Evolutionary conservation across 768 basidiomycete genomes (phyloP).

Genomic region (Tricholoma sp.): DNA sequence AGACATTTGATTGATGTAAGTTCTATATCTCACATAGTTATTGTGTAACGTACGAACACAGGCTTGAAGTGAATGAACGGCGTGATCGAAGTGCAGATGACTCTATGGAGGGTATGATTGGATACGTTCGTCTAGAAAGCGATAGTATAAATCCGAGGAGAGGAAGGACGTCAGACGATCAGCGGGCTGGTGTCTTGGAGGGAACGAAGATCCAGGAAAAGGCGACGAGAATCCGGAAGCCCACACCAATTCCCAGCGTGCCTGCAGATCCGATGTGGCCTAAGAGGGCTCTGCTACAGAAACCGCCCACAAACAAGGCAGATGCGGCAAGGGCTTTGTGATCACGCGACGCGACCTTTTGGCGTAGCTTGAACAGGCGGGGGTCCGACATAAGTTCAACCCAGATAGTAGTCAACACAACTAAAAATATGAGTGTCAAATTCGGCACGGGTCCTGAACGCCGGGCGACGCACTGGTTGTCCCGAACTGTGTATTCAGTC

Average conservation of each 20-base stretch:
- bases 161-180: not conserved
- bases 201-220: slow-evolving; percentile 66
- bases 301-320: slow-evolving; percentile 74
- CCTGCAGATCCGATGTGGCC: slow-evolving; percentile 55
- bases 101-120: not conserved
- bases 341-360: slow-evolving; percentile 57
- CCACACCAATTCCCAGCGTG: slow-evolving; percentile 63
- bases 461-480: slow-evolving; percentile 55
- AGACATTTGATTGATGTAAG: no score
- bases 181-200: slow-evolving; percentile 19
- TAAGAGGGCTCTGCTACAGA: slow-evolving; percentile 56
- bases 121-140: not conserved
- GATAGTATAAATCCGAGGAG: not conserved
- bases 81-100: not conserved
- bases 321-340: slow-evolving; percentile 63
- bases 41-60: not conserved
- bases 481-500: slow-evolving; percentile 74
- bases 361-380: slow-evolving; percentile 54
- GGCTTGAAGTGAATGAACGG: not conserved
- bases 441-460: not conserved
- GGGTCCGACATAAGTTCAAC: slow-evolving; percentile 86
- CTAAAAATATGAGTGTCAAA: slow-evolving; percentile 24
- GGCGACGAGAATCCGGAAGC: slow-evolving; percentile 55
- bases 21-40: no score
- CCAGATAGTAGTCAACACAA: slow-evolving; percentile 86